Conservation (phyloP, 768 basidiomycete species). For the Rossbeevera mucosa region DNA sequence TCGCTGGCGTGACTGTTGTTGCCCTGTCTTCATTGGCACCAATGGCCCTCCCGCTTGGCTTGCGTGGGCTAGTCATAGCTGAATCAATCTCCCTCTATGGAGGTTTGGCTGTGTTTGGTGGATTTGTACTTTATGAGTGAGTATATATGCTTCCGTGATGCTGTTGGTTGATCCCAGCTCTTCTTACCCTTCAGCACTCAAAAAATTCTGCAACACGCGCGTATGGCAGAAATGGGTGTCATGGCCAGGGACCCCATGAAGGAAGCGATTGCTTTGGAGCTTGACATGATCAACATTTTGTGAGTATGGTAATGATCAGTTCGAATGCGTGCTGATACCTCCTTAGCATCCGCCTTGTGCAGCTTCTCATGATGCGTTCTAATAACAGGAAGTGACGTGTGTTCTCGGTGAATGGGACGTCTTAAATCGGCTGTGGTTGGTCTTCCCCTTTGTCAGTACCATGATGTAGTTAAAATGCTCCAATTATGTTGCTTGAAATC, state of each 20-base stretch:
- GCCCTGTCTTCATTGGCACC: conserved; percentile 84
- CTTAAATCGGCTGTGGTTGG: background rate
- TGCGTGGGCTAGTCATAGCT: conserved; percentile 68
- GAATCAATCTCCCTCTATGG: conserved; percentile 83
- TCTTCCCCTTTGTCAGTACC: conserved; percentile 12
- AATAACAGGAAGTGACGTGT: conserved; percentile 51
- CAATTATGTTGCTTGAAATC: conserved; percentile 12
- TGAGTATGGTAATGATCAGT: conserved; percentile 31
- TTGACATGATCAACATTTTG: conserved; percentile 92
- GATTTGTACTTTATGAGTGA: conserved; percentile 84
- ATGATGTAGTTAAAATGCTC: background rate
- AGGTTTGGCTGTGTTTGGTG: conserved; percentile 82
- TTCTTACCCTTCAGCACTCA: conserved; percentile 54
- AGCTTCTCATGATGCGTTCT: conserved; percentile 65
- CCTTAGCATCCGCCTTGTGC: conserved; percentile 70
- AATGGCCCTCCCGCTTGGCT: conserved; percentile 80
- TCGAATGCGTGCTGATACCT: conserved; percentile 9
- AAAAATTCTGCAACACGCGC: conserved; percentile 75
- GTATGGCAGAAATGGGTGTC: conserved; percentile 62
- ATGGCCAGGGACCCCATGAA: conserved; percentile 70
- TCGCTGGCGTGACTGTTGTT: conserved; percentile 86
- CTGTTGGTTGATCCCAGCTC: background rate
- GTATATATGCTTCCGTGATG: conserved; percentile 18
- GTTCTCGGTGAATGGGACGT: background rate
- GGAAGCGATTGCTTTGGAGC: conserved; percentile 73